Conservation (phyloP, 139 green algal species). For the Coelastrella sp. region DNA sequence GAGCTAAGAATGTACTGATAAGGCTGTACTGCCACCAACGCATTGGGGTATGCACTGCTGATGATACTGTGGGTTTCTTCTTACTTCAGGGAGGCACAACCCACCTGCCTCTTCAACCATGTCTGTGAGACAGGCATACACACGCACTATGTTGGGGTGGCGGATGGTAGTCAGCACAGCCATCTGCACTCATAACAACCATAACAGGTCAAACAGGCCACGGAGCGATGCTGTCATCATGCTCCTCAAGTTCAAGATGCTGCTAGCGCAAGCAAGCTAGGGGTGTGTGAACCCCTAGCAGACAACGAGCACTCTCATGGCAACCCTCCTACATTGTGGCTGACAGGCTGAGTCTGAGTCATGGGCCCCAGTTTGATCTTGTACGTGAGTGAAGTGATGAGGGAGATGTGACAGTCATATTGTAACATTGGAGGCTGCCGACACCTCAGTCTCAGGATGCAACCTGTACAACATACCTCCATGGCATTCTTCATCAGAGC, state of each 20-base stretch:
- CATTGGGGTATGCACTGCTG: background rate
- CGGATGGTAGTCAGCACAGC: constrained; percentile 27
- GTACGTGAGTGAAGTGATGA: too few species aligned
- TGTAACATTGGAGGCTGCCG: background rate
- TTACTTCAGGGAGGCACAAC: background rate
- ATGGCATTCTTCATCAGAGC: constrained; percentile 44
- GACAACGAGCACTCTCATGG: background rate
- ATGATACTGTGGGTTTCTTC: background rate
- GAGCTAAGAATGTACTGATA: background rate
- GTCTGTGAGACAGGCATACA: constrained; percentile 38
- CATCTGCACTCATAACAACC: background rate
- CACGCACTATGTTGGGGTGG: constrained; percentile 32
- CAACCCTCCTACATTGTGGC: too few species aligned
- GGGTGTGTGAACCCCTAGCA: too few species aligned
- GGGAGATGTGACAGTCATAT: background rate
- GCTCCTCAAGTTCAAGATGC: too few species aligned
- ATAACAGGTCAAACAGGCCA: background rate
- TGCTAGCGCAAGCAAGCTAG: background rate
- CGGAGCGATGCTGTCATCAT: background rate
- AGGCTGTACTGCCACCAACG: background rate
- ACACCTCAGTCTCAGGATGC: background rate
- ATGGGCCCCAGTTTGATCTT: too few species aligned
- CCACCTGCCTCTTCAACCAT: constrained; percentile 42
- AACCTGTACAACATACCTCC: background rate
- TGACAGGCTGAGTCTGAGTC: too few species aligned